Evolutionary conservation across 495 filamentous ascomycete species (phyloP), one percentile per base, ranked within the genome.

Genomic region (Astrothelium macrocarpum): DNA sequence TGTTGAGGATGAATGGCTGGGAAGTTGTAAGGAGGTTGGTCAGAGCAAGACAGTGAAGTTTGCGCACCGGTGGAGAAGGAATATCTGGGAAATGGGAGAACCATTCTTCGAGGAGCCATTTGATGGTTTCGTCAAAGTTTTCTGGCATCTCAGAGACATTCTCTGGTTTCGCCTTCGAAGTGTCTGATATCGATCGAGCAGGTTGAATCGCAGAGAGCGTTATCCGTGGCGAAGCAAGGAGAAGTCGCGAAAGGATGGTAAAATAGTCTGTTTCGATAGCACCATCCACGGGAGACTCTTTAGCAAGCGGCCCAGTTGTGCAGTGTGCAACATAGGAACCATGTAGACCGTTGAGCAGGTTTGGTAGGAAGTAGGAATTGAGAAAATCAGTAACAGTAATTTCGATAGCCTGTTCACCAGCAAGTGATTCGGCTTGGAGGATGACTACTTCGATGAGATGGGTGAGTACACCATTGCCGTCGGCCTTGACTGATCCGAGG

Each of bases 51-150:
- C 82, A 85, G 66, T 87, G 88, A 12, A 97, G 80, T 74, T 98
- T 98, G 74, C 88, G 84, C 46, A 86, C 81, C 34, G 81, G 84
- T 3, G 83, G 78, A 72, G 90, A 85, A 45, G 82, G 85, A 73
- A 95, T 90, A 71, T 83, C 87, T 69, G 94, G 89, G 68, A 95
- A 90, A 68, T 92, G 87, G 39, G 76, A 74, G 76, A 97, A 95
- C 94, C 94, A 98, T 73, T 95, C 91, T 0, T 81, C 78, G 45
- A 90, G 74, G 32, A 97, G 78, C 91, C 91, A 96, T 20, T 76
- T 72, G 46, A 86, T 74, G 65, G 80, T 82, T 29, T 81, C 77
- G 39, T 85, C 80, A 7, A 65, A 42, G 18, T 16, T 14, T 7
- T 62, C 36, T 20, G 65, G 39, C 28, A 34, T 39, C 20, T 56